phyloP scores from a whole-genome alignment of 2,329 filamentous ascomycete genomes.

The Ceratocystiopsis minuta region DNA sequence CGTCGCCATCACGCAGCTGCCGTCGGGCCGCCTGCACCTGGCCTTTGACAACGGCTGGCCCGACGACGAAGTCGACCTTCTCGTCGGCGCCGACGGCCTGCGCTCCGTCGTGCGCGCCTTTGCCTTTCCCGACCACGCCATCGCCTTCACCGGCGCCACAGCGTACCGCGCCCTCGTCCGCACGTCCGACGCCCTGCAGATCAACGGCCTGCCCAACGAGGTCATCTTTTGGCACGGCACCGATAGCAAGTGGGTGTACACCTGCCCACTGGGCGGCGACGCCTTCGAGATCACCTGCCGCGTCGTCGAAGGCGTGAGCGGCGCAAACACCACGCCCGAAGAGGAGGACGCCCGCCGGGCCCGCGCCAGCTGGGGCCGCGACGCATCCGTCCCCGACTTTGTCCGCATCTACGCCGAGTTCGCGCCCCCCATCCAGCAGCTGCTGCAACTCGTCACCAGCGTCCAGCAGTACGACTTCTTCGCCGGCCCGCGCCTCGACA shows the following conservation, averaged over 20 bases:
- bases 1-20: conserved; percentile 19
- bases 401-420: conserved; percentile 13
- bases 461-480: conserved; percentile 4
- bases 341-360: conserved; percentile 6
- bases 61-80: conserved; percentile 25
- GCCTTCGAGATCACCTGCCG: conserved; percentile 16
- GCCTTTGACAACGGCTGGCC: conserved; percentile 24
- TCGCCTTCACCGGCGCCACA: conserved; percentile 1
- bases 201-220: conserved; percentile 2
- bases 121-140: neutral
- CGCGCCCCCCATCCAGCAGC: conserved; percentile 12
- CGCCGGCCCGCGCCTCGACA: conserved; percentile 2
- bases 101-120: conserved; percentile 16
- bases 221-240: conserved; percentile 4
- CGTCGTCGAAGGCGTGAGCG: conserved; percentile 3
- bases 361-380: conserved; percentile 14
- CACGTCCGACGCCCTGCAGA: neutral
- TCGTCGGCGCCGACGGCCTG: conserved; percentile 34
- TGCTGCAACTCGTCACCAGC: conserved; percentile 10
- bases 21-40: conserved; percentile 21
- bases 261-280: conserved; percentile 14
- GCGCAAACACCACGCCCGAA: no score
- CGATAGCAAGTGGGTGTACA: conserved; percentile 14
- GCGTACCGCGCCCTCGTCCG: conserved; percentile 1
- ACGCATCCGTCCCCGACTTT: conserved; percentile 5